These are phyloP conservation scores for Boechera retrofracta DNA, from an alignment of 345 rosid genomes.

Conservation along the genomic window DNA sequence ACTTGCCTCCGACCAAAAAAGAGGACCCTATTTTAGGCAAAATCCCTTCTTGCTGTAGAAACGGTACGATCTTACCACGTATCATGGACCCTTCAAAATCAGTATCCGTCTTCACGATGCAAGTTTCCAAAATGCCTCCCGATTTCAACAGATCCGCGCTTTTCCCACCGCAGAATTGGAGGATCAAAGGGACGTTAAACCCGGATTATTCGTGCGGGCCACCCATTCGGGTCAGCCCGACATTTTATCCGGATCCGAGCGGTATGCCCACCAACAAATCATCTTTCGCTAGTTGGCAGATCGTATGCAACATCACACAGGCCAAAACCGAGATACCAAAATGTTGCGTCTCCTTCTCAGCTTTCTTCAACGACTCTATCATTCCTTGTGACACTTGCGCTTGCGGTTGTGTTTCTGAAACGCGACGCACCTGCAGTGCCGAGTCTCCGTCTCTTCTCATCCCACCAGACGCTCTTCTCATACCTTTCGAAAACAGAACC, in stretches of 20 bases:
- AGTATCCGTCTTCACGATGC: constrained; percentile 73
- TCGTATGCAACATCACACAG: constrained; percentile 90
- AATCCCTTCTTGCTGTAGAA: constrained; percentile 80
- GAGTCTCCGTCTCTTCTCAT: constrained; percentile 74
- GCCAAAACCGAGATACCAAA: constrained; percentile 73
- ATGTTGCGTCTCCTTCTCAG: constrained; percentile 92
- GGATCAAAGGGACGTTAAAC: constrained; percentile 82
- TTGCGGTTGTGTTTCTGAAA: constrained; percentile 76
- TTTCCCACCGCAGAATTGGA: constrained; percentile 85
- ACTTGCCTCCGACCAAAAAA: constrained; percentile 84
- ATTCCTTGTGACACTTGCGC: constrained; percentile 94
- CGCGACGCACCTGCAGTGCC: constrained; percentile 64
- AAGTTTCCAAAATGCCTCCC: constrained; percentile 94
- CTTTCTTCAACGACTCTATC: constrained; percentile 88
- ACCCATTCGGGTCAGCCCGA: constrained; percentile 88
- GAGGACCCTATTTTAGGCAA: constrained; percentile 73
- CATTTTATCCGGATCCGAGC: constrained; percentile 70
- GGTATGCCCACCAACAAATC: constrained; percentile 73
- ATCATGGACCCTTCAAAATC: constrained; percentile 90
- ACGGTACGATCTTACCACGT: constrained; percentile 88
- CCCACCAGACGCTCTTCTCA: constrained; percentile 83
- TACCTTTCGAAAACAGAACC: constrained; percentile 87
- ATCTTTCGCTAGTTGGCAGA: constrained; percentile 95
- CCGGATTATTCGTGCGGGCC: constrained; percentile 90
- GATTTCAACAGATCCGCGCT: constrained; percentile 72